Conservation (phyloP, 768 basidiomycete species). For the Boletus reticuloceps region DNA sequence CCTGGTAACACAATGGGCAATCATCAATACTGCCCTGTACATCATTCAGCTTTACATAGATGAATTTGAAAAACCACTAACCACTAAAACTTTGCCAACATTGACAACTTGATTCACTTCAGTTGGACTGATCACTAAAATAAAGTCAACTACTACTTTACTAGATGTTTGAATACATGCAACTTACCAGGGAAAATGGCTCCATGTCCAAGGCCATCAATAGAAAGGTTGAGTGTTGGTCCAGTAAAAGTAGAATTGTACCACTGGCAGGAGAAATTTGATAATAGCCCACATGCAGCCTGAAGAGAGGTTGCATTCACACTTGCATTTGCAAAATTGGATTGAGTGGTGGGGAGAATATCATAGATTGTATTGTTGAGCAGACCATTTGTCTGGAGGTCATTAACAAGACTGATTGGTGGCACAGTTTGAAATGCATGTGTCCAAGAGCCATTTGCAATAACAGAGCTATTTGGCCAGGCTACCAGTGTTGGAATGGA, state of each 20-base stretch:
- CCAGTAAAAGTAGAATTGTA: not conserved
- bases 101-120: not conserved
- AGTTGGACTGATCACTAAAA: not conserved
- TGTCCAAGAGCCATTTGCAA: not conserved
- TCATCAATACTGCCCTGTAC: not conserved
- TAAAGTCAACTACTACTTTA: not conserved
- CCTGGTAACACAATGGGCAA: not conserved
- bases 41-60: not conserved
- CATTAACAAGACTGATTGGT: not conserved
- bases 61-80: not conserved
- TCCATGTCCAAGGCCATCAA: not conserved
- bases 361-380: conserved; percentile 16
- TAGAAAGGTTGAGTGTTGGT: not conserved
- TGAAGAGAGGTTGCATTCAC: conserved; percentile 14
- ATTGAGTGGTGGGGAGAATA: not conserved
- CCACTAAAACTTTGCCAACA: too few species aligned
- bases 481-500: not conserved
- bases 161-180: not conserved
- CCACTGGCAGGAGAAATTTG: not conserved
- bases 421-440: not conserved
- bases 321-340: not conserved
- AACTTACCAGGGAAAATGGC: not conserved
- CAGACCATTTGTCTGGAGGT: conserved; percentile 4
- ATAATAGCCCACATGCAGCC: conserved; percentile 7
- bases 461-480: conserved; percentile 5